These are phyloP conservation scores for Jasminum sambac DNA, from an alignment of 257 asterid genomes.

Conservation along the genomic window DNA sequence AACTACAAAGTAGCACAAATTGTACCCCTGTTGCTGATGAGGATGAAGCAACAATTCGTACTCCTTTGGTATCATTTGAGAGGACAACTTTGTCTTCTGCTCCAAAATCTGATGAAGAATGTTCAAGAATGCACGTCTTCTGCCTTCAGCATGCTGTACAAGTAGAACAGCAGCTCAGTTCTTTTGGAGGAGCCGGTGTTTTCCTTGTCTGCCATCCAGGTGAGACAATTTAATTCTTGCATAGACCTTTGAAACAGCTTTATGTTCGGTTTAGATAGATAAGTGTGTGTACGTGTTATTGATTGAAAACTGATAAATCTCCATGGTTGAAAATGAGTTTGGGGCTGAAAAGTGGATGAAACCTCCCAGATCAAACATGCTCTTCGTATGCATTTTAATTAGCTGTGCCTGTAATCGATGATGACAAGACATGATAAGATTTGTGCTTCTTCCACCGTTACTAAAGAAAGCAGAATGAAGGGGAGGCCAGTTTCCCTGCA, in stretches of 20 bases:
- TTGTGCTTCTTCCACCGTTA: no score
- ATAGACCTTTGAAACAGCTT: background rate
- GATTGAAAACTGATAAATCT: no score
- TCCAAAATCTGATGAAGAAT: constrained; percentile 67
- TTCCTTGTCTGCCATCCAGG: constrained; percentile 97
- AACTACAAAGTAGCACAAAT: constrained; percentile 31
- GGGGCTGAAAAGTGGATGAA: no score
- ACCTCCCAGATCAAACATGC: no score
- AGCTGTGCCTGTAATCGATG: no score
- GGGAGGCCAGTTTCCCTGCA: background rate
- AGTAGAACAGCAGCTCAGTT: constrained; percentile 68
- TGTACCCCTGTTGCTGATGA: constrained; percentile 29
- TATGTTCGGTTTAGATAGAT: background rate
- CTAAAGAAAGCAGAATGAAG: no score
- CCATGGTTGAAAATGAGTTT: no score
- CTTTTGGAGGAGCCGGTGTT: constrained; percentile 81
- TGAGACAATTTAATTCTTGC: constrained; percentile 24
- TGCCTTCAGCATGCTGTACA: constrained; percentile 93
- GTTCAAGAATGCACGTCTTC: constrained; percentile 89
- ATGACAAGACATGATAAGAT: no score
- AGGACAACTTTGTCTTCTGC: constrained; percentile 34
- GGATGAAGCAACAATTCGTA: constrained; percentile 34
- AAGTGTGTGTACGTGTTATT: no score
- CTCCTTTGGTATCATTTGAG: constrained; percentile 34
- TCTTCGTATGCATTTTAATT: no score